phyloP scores from a whole-genome alignment of 1,284 basidiomycete genomes.

The Austropuccinia psidii region DNA sequence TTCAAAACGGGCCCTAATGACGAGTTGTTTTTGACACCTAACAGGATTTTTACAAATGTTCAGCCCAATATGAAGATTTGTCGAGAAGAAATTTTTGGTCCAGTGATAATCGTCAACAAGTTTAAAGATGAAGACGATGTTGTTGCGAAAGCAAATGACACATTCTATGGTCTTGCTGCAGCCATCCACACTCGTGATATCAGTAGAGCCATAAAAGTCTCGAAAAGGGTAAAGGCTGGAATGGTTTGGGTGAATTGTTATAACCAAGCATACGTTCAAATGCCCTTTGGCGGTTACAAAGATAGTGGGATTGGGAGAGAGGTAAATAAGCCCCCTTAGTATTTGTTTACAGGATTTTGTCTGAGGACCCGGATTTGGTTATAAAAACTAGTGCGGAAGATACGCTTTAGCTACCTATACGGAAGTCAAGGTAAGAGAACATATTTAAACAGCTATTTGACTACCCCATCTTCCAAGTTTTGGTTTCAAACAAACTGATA shows the following conservation, averaged over 20 bases:
- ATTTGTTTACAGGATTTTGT: no score
- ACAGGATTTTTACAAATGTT: conserved; percentile 52
- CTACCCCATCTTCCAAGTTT: no score
- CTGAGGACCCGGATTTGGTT: no score
- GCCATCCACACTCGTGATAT: conserved; percentile 77
- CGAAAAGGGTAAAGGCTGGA: conserved; percentile 71
- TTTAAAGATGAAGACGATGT: conserved; percentile 60
- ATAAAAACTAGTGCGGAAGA: conserved; percentile 16
- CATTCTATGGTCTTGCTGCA: conserved; percentile 72
- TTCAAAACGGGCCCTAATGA: no score
- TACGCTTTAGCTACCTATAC: conserved; percentile 34
- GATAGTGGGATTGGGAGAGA: conserved; percentile 44
- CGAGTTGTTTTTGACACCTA: no score
- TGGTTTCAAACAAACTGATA: no score
- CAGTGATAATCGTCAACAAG: conserved; percentile 54
- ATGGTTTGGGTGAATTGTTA: conserved; percentile 73
- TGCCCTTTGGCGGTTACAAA: conserved; percentile 86
- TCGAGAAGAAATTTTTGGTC: conserved; percentile 60
- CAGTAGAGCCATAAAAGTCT: conserved; percentile 63
- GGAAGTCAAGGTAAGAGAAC: conserved; percentile 28
- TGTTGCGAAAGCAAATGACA: conserved; percentile 72
- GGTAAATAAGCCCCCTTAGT: no score
- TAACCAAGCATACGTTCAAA: conserved; percentile 59
- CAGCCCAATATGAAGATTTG: conserved; percentile 75
- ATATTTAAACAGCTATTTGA: no score